Evolutionary conservation across 2,329 filamentous ascomycete species (phyloP), one percentile per base, ranked within the genome.

Genomic region (Lachnellula occidentalis): DNA sequence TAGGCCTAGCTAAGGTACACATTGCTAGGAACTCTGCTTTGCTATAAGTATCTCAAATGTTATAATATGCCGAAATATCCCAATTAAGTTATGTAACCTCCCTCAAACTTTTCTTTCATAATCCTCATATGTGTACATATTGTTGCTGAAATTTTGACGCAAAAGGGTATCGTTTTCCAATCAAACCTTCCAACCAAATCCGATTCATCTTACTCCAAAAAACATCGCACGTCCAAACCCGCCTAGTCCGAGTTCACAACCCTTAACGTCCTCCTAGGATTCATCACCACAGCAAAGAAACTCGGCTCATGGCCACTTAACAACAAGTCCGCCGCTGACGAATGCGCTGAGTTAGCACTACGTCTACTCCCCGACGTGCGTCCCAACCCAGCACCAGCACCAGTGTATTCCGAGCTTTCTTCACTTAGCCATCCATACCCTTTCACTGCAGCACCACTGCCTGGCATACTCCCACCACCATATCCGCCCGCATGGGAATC

Each of bases 201-300:
- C 41, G 24, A 19, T 15, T 9, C 12, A 36, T 34, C n/a, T 21
- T 24, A 39, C 27, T 50, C 39, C 37, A 41, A 31, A 19, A 19
- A 9, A 34, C 45, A 19, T 48, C 34, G 5, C 14, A 15, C 49
- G 3, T 31, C 7, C 14, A 19, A 19, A 31, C 6, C 34, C 34
- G 43, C 46, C 41, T 55, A 68, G 60, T 69, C 66, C 39, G 52
- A 53, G 58, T 89, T 89, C 21, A 88, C 83, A 36, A 89, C 85
- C 64, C 84, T 75, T 72, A 89, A 71, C 63, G 84, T 88, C 65
- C 86, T 74, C 64, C 85, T 75, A 21, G 86, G 86, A 57, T 85
- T 85, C 70, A 89, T 69, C 64, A 88, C 71, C 27, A 88, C 83
- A 48, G 78, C 86, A 68, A 87, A 83, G 71, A 89, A 90, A 55